Percentiles rank a stretch among this genome's conserved stretches.
These are phyloP conservation scores for Calonectria montana DNA, from an alignment of 2,329 filamentous ascomycete genomes.

Conservation along the genomic window DNA sequence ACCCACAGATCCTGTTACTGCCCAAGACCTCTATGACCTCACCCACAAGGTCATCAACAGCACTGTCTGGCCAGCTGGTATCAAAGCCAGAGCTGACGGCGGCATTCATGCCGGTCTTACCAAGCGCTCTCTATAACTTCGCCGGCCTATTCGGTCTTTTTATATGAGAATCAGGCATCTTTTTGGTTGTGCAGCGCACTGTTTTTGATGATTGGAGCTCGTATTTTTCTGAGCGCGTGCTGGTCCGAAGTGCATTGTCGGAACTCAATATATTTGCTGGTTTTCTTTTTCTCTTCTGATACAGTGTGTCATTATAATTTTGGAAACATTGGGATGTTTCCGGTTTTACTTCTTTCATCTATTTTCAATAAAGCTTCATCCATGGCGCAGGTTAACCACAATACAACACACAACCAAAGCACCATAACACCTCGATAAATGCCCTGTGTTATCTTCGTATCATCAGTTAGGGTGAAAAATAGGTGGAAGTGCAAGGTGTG, in stretches of 20 bases:
- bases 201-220: neutral
- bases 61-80: neutral
- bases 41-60: neutral
- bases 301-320: neutral
- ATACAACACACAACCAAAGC: too few species aligned
- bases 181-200: neutral
- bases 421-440: too few species aligned
- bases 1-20: neutral
- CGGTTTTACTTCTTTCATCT: too few species aligned
- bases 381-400: too few species aligned
- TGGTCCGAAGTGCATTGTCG: neutral
- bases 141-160: neutral
- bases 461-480: too few species aligned
- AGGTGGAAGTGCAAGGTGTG: too few species aligned
- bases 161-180: neutral
- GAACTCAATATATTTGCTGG: neutral
- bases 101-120: constrained; percentile 34
- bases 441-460: too few species aligned
- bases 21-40: neutral
- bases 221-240: neutral
- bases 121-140: neutral
- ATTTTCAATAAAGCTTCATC: too few species aligned
- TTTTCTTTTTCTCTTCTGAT: neutral
- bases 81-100: neutral
- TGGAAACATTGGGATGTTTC: too few species aligned